Percentiles rank a stretch among this genome's conserved stretches.
These are phyloP conservation scores for Leccinum griseonigrum DNA, from an alignment of 1,284 basidiomycete genomes.

Conservation along the genomic window DNA sequence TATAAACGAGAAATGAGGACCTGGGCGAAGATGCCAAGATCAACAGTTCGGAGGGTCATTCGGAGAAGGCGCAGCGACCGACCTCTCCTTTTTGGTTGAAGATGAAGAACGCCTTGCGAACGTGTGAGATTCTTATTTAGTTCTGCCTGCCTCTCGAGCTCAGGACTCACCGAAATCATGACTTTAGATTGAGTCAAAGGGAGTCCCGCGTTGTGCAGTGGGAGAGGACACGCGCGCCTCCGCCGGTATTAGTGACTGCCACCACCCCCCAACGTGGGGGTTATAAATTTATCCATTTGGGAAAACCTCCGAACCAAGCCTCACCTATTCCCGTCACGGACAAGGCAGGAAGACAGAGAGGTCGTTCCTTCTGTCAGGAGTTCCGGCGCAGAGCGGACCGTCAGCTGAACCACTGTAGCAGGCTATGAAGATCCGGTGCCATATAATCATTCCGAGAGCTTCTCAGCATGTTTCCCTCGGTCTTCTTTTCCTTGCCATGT, in stretches of 20 bases:
- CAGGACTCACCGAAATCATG: not conserved
- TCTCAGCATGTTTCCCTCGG: slow-evolving; percentile 14
- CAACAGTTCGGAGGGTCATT: not conserved
- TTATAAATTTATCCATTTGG: not conserved
- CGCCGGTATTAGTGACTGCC: not conserved
- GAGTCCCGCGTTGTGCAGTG: not conserved
- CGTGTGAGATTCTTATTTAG: slow-evolving; percentile 11
- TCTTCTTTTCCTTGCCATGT: slow-evolving; percentile 1
- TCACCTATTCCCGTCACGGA: no score
- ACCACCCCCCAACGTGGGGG: slow-evolving; percentile 17
- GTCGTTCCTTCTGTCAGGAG: no score
- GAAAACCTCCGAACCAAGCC: no score
- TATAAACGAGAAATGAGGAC: slow-evolving; percentile 93
- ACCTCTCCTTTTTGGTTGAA: slow-evolving; percentile 99
- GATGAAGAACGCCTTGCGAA: slow-evolving; percentile 86
- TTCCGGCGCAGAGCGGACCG: no score
- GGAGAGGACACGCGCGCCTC: not conserved
- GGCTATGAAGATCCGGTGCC: not conserved
- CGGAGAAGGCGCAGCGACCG: not conserved
- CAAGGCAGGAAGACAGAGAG: no score
- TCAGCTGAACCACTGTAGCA: no score
- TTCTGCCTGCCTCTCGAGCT: slow-evolving; percentile 1
- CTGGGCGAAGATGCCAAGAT: slow-evolving; percentile 39
- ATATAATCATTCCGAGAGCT: not conserved
- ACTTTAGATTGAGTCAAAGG: not conserved